phyloP scores from a whole-genome alignment of 495 filamentous ascomycete genomes.

The Penicillium longicatenatum region DNA sequence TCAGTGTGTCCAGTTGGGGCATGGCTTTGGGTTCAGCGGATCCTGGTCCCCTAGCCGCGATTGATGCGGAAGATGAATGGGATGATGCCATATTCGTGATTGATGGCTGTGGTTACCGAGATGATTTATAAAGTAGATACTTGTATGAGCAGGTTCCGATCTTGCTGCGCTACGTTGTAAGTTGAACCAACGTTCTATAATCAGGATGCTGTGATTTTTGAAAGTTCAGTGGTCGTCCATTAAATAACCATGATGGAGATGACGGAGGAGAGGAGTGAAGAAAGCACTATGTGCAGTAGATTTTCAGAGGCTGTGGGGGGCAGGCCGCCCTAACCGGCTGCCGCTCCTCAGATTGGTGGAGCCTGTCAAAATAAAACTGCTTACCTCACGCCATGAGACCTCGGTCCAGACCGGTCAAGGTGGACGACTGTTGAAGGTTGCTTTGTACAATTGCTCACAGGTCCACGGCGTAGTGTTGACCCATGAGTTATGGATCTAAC shows the following conservation, averaged over 20 bases:
- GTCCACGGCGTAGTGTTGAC: background rate
- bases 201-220: background rate
- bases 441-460: slow-evolving; percentile 1
- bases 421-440: background rate
- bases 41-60: slow-evolving; percentile 12
- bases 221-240: background rate
- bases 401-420: slow-evolving; percentile 1
- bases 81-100: slow-evolving; percentile 35
- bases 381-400: slow-evolving; percentile 5
- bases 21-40: slow-evolving; percentile 23
- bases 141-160: background rate
- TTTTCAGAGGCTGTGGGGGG: background rate
- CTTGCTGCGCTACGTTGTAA: slow-evolving; percentile 1
- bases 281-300: background rate
- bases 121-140: slow-evolving; percentile 2
- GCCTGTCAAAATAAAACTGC: slow-evolving; percentile 1
- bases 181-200: background rate
- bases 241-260: background rate
- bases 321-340: background rate
- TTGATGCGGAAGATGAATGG: slow-evolving; percentile 33
- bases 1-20: slow-evolving; percentile 66
- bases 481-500: background rate
- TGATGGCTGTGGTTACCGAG: background rate
- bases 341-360: slow-evolving; percentile 1
- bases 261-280: background rate